These are phyloP conservation scores for Inonotus hispidus DNA, from an alignment of 1,284 basidiomycete genomes.

Conservation along the genomic window DNA sequence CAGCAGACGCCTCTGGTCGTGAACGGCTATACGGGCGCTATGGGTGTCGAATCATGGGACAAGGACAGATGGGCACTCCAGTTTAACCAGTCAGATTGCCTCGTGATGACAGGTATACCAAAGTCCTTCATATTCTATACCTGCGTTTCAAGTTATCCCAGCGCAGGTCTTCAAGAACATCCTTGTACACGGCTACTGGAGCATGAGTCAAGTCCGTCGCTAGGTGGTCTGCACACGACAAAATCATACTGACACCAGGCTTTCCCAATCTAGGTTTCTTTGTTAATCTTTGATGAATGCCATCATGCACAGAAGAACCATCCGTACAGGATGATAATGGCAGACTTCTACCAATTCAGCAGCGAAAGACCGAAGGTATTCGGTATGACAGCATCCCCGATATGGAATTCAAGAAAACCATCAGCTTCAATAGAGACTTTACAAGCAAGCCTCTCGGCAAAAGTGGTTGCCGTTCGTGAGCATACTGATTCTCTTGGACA, in stretches of 20 bases:
- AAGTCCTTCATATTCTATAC: slow-evolving; percentile 1
- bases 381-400: slow-evolving; percentile 83
- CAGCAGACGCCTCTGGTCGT: slow-evolving; percentile 61
- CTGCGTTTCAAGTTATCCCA: slow-evolving; percentile 26
- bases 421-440: slow-evolving; percentile 53
- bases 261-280: slow-evolving; percentile 46
- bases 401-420: slow-evolving; percentile 70
- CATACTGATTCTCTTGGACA: slow-evolving; percentile 57
- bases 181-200: slow-evolving; percentile 75
- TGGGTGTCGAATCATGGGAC: slow-evolving; percentile 66
- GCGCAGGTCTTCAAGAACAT: slow-evolving; percentile 79
- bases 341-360: slow-evolving; percentile 59
- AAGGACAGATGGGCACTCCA: slow-evolving; percentile 57
- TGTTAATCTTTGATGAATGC: slow-evolving; percentile 81
- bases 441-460: slow-evolving; percentile 66
- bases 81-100: slow-evolving; percentile 60
- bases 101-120: slow-evolving; percentile 72
- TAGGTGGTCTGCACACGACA: not conserved
- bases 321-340: slow-evolving; percentile 77
- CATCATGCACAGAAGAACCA: slow-evolving; percentile 76
- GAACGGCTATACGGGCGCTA: slow-evolving; percentile 58
- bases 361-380: slow-evolving; percentile 69
- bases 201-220: slow-evolving; percentile 47
- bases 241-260: not conserved
- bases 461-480: slow-evolving; percentile 65